Percentiles rank a stretch among this genome's conserved stretches.
Evolutionary conservation across 129 eudicot species (phyloP).

Genomic region (Tagetes patula): DNA sequence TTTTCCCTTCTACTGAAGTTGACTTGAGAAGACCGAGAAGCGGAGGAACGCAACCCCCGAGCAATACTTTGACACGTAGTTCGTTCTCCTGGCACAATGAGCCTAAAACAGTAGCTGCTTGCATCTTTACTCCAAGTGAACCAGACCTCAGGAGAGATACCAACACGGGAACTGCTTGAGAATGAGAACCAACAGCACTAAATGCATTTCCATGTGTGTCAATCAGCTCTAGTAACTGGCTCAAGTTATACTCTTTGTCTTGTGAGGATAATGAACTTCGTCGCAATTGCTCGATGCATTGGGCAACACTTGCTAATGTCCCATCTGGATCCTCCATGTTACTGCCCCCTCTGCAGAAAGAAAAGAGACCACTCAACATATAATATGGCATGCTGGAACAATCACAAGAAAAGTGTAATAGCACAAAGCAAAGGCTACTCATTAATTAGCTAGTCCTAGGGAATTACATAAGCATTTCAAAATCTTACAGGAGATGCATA

Average conservation of each 20-base stretch:
- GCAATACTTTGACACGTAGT: slow-evolving; percentile 84
- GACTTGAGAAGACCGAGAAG: slow-evolving; percentile 90
- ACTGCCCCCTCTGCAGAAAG: slow-evolving; percentile 64
- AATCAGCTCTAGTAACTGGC: slow-evolving; percentile 75
- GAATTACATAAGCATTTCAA: background rate
- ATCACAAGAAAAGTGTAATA: background rate
- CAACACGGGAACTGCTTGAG: slow-evolving; percentile 99
- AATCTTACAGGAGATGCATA: background rate
- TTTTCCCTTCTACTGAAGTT: slow-evolving; percentile 85
- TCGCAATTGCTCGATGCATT: slow-evolving; percentile 93
- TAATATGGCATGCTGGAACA: background rate
- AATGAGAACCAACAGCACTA: slow-evolving; percentile 98
- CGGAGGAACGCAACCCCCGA: slow-evolving; percentile 99
- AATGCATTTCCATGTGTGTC: slow-evolving; percentile 92
- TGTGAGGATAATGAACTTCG: slow-evolving; percentile 78
- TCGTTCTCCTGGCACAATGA: slow-evolving; percentile 97
- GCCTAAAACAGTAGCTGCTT: slow-evolving; percentile 90
- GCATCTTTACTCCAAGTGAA: slow-evolving; percentile 84
- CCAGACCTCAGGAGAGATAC: slow-evolving; percentile 97
- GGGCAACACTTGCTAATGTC: slow-evolving; percentile 97
- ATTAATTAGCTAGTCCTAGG: background rate
- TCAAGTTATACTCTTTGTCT: slow-evolving; percentile 82
- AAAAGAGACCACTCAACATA: slow-evolving; percentile 17
- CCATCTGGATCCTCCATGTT: slow-evolving; percentile 99
- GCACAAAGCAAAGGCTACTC: background rate